phyloP scores from a whole-genome alignment of 2,329 filamentous ascomycete genomes.

The Arthrobotrys sinensis region DNA sequence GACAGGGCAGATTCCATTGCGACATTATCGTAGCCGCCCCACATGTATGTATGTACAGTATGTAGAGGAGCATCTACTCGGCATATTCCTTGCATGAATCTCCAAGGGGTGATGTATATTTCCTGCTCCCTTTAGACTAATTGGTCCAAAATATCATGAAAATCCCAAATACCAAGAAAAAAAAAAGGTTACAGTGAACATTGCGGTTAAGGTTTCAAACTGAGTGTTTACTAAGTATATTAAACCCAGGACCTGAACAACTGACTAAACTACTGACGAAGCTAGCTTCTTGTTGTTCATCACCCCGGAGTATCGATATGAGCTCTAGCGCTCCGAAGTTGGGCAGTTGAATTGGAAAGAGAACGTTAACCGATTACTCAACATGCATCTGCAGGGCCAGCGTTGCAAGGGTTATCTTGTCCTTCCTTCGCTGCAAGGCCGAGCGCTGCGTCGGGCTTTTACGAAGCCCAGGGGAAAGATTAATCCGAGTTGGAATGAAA shows the following conservation, averaged over 20 bases:
- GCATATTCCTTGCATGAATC: conserved; percentile 5
- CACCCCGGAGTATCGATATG: conserved; percentile 31
- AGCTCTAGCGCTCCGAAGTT: conserved; percentile 40
- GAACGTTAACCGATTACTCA: conserved; percentile 52
- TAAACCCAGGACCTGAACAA: conserved; percentile 12
- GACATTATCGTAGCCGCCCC: conserved; percentile 25
- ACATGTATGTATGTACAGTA: neutral
- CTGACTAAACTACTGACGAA: conserved; percentile 16
- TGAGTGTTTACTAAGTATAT: conserved; percentile 20
- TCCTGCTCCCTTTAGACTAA: conserved; percentile 20
- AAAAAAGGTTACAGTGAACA: neutral
- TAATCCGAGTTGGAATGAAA: conserved; percentile 35
- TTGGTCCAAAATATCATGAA: conserved; percentile 13
- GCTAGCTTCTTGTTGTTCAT: neutral
- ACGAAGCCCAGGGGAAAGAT: conserved; percentile 11
- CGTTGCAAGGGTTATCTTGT: conserved; percentile 8
- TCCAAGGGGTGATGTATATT: neutral
- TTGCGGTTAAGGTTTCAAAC: conserved; percentile 9
- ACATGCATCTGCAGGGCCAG: conserved; percentile 42
- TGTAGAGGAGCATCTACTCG: neutral
- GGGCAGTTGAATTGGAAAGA: conserved; percentile 9
- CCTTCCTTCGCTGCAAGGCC: conserved; percentile 14
- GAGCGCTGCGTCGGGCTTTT: conserved; percentile 21
- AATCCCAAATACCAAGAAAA: conserved; percentile 23
- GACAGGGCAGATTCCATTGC: conserved; percentile 24